Conservation (phyloP, 495 filamentous ascomycete genomes). For the Penicillium angulare region DNA sequence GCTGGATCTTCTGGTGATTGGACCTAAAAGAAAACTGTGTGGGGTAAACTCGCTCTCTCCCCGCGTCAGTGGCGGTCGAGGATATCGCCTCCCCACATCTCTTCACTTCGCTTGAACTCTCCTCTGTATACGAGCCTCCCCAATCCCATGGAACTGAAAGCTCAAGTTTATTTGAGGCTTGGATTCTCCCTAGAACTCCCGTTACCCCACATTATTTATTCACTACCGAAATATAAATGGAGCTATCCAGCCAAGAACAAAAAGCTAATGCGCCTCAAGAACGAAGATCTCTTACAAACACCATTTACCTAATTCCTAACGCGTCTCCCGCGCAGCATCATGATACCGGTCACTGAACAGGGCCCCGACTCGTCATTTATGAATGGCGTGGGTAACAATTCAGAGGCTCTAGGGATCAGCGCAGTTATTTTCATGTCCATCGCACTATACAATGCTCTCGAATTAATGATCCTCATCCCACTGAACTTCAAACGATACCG, state of each 20-base stretch:
- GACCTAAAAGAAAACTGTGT: too few relatives aligned
- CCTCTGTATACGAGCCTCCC: too few relatives aligned
- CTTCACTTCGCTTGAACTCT: too few relatives aligned
- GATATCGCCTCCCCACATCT: neutral
- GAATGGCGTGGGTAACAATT: neutral
- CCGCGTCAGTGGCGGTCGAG: neutral
- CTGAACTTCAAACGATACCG: slow-evolving; percentile 46
- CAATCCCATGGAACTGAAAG: neutral
- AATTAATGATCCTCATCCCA: slow-evolving; percentile 45
- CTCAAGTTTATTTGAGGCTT: neutral
- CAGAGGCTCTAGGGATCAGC: slow-evolving; percentile 20
- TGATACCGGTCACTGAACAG: neutral
- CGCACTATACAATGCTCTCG: slow-evolving; percentile 46
- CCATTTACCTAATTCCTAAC: too few relatives aligned
- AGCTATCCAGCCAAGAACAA: too few relatives aligned
- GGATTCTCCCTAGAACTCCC: neutral
- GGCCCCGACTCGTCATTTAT: neutral
- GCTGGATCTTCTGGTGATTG: too few relatives aligned
- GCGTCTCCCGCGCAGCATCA: neutral
- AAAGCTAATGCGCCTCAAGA: too few relatives aligned
- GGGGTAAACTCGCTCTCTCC: too few relatives aligned
- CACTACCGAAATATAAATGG: too few relatives aligned
- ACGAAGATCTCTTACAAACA: too few relatives aligned
- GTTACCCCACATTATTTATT: too few relatives aligned
- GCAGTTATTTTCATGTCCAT: slow-evolving; percentile 43